Percentiles rank a stretch among this genome's conserved stretches.
Conservation (phyloP, 106 monocot genomes). For the Platanthera guangdongensis region DNA sequence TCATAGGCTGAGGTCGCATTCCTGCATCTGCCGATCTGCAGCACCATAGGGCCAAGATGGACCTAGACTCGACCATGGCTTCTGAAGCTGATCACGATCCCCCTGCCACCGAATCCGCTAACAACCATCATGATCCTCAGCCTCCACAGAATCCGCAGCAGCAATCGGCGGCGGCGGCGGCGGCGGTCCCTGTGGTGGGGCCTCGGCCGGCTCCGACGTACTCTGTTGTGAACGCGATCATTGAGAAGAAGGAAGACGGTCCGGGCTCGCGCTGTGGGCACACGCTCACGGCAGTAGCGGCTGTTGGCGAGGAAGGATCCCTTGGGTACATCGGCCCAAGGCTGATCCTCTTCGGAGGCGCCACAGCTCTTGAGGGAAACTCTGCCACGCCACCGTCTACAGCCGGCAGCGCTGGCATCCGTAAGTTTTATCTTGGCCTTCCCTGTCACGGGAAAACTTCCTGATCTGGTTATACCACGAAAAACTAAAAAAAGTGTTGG, state of each 20-base stretch:
- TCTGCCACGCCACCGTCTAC: conserved; percentile 73
- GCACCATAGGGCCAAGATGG: conserved; percentile 15
- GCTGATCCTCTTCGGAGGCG: conserved; percentile 89
- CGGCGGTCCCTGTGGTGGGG: conserved; percentile 21
- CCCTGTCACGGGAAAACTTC: background rate
- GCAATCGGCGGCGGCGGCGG: conserved; percentile 32
- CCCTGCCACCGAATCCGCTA: background rate
- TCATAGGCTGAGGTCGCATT: background rate
- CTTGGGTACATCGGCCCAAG: conserved; percentile 70
- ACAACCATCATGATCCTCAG: conserved; percentile 11
- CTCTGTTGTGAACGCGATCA: conserved; percentile 49
- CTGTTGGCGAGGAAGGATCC: conserved; percentile 82
- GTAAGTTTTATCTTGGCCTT: conserved; percentile 28
- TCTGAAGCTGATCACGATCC: conserved; percentile 33
- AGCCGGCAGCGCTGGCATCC: conserved; percentile 84
- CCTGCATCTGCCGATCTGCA: background rate
- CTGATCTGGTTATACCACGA: background rate
- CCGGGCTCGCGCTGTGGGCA: conserved; percentile 90
- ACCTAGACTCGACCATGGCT: conserved; percentile 40
- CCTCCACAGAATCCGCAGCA: conserved; percentile 1
- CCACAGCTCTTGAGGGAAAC: conserved; percentile 91
- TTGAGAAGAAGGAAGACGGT: conserved; percentile 92
- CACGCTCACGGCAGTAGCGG: conserved; percentile 77
- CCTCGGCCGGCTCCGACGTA: conserved; percentile 85
- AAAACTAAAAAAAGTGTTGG: background rate